Percentiles rank a stretch among this genome's conserved stretches.
Evolutionary conservation across 345 rosid species (phyloP).

Genomic region (Eucalyptus brandiana): DNA sequence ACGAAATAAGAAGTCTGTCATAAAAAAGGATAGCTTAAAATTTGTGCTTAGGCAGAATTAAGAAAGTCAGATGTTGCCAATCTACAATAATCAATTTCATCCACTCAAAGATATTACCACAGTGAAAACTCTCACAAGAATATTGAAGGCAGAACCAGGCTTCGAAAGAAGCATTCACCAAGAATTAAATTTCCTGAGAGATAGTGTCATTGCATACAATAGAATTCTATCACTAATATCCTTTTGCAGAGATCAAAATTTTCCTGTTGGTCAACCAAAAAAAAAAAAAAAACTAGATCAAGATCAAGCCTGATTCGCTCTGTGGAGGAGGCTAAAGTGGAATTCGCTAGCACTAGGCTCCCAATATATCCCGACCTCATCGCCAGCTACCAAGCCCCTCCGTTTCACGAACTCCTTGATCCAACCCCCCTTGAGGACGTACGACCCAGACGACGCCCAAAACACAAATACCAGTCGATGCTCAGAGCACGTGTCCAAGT

Average conservation of each 20-base stretch:
- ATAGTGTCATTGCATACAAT: background rate
- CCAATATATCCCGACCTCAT: background rate
- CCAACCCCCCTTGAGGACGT: background rate
- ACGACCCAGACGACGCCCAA: background rate
- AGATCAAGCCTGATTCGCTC: background rate
- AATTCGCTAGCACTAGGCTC: background rate
- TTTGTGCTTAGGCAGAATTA: background rate
- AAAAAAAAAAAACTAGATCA: background rate
- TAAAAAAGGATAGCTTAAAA: background rate
- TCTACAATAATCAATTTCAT: background rate
- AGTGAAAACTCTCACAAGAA: background rate
- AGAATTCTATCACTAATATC: background rate
- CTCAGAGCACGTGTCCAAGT: background rate
- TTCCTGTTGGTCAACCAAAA: background rate
- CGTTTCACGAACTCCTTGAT: background rate
- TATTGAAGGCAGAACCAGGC: background rate
- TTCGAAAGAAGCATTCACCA: background rate
- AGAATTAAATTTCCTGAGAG: background rate
- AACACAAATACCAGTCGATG: background rate
- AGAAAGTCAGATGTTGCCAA: background rate
- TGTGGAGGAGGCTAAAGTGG: background rate
- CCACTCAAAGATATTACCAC: background rate
- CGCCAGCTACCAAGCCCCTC: background rate
- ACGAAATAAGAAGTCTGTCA: too few relatives aligned
- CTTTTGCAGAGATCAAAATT: too few relatives aligned